phyloP scores from a whole-genome alignment of 805 yeast genomes.

The Yarrowia bubula region DNA sequence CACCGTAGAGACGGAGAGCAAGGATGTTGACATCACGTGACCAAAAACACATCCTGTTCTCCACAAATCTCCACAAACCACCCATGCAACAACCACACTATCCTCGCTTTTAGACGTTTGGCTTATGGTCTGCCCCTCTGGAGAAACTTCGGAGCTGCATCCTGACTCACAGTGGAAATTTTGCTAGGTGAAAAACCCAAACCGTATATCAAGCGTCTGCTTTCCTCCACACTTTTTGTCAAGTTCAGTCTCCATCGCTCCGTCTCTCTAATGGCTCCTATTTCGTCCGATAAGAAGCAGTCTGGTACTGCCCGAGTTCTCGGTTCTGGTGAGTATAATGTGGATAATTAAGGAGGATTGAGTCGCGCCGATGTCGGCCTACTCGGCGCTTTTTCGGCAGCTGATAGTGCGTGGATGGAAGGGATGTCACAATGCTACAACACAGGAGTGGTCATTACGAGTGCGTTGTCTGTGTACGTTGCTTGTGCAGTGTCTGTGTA shows the following conservation, averaged over 20 bases:
- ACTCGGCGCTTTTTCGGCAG: neutral
- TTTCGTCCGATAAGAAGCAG: conserved; percentile 62
- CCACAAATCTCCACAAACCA: neutral
- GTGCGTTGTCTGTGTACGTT: no score
- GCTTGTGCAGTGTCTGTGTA: no score
- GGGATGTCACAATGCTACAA: no score
- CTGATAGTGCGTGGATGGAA: no score
- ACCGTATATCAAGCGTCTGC: neutral
- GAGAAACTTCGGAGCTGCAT: conserved; percentile 27
- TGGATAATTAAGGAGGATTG: neutral
- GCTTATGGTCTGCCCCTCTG: neutral
- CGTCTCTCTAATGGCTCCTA: conserved; percentile 31
- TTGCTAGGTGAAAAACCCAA: conserved; percentile 1
- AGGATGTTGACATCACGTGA: neutral
- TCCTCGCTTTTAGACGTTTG: neutral
- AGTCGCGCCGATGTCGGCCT: neutral
- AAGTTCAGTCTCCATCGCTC: neutral
- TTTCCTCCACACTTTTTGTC: conserved; percentile 5
- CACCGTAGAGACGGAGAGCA: neutral
- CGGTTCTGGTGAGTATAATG: conserved; percentile 58
- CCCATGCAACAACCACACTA: neutral
- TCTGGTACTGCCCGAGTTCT: conserved; percentile 85
- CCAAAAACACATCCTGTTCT: no score
- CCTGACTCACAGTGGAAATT: conserved; percentile 19
- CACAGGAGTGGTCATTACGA: no score